These are phyloP conservation scores for Microsporum ferrugineum DNA, from an alignment of 2,329 filamentous ascomycete genomes.

Conservation along the genomic window DNA sequence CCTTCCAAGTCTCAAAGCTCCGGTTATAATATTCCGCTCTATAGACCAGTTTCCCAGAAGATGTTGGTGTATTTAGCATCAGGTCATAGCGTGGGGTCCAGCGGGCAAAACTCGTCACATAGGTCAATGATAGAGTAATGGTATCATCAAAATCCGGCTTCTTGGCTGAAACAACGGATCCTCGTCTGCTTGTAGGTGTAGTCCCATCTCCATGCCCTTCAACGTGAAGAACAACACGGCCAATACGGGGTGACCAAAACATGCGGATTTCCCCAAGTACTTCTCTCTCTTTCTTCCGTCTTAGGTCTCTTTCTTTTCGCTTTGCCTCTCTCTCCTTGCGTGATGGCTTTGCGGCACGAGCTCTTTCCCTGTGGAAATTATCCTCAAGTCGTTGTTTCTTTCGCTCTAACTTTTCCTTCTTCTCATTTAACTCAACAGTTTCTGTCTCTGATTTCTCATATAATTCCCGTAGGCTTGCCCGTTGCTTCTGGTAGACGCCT, in stretches of 20 bases:
- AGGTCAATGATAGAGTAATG: conserved; percentile 42
- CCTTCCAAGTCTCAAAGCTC: conserved; percentile 53
- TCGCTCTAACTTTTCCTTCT: conserved; percentile 19
- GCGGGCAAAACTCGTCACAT: conserved; percentile 47
- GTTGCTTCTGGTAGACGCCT: conserved; percentile 23
- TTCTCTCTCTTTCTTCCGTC: conserved; percentile 23
- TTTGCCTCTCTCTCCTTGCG: conserved; percentile 20
- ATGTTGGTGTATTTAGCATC: conserved; percentile 46
- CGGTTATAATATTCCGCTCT: conserved; percentile 52
- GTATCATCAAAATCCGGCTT: conserved; percentile 12
- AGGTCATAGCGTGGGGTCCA: conserved; percentile 55
- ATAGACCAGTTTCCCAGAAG: conserved; percentile 46
- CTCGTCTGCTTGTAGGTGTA: conserved; percentile 18
- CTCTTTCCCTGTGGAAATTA: conserved; percentile 12
- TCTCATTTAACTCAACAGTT: conserved; percentile 19
- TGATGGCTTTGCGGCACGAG: conserved; percentile 18
- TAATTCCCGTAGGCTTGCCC: conserved; percentile 19
- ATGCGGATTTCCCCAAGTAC: conserved; percentile 23
- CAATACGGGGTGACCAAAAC: conserved; percentile 30
- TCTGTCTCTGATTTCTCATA: conserved; percentile 18
- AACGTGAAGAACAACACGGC: conserved; percentile 27
- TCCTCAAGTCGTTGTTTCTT: conserved; percentile 16
- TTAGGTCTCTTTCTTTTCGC: conserved; percentile 20
- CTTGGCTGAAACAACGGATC: conserved; percentile 20
- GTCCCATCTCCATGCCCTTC: conserved; percentile 22